These are phyloP conservation scores for Neurospora sp. DNA, from an alignment of 495 filamentous ascomycete genomes.

Conservation along the genomic window DNA sequence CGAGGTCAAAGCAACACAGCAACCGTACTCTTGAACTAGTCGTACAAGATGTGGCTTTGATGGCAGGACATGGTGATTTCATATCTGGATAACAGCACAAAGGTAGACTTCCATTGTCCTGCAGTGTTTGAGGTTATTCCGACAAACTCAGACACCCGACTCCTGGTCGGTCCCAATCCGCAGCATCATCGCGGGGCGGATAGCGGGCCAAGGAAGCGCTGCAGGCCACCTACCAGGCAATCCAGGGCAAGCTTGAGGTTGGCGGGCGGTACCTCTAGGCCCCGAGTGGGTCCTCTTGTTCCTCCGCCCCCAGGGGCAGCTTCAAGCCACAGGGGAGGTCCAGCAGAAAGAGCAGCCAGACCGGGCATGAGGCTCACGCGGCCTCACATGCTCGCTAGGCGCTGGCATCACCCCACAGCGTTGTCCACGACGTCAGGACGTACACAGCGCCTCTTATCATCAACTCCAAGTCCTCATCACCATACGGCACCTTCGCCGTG, in stretches of 20 bases:
- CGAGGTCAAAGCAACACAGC: slow-evolving; percentile 4
- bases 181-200: not conserved
- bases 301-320: not conserved
- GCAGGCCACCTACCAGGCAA: not conserved
- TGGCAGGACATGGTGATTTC: not conserved
- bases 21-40: not conserved
- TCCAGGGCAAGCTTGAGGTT: not conserved
- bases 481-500: not conserved
- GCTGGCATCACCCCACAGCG: not conserved
- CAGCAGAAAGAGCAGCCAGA: not conserved
- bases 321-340: not conserved
- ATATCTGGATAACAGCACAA: not conserved
- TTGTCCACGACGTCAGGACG: slow-evolving; percentile 11
- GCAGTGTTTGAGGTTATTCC: not conserved
- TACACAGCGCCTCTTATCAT: not conserved
- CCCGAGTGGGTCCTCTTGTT: not conserved
- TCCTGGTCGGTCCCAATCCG: not conserved
- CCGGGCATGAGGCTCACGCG: not conserved
- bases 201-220: not conserved
- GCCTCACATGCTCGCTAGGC: slow-evolving; percentile 1
- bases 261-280: not conserved
- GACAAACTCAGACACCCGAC: not conserved
- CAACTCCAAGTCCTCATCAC: not conserved
- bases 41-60: not conserved
- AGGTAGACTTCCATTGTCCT: not conserved